A percentile compares a stretch with the other conserved stretches of the same genome.
Conservation (phyloP, 345 rosid species). For the Bruguiera sexangula region DNA sequence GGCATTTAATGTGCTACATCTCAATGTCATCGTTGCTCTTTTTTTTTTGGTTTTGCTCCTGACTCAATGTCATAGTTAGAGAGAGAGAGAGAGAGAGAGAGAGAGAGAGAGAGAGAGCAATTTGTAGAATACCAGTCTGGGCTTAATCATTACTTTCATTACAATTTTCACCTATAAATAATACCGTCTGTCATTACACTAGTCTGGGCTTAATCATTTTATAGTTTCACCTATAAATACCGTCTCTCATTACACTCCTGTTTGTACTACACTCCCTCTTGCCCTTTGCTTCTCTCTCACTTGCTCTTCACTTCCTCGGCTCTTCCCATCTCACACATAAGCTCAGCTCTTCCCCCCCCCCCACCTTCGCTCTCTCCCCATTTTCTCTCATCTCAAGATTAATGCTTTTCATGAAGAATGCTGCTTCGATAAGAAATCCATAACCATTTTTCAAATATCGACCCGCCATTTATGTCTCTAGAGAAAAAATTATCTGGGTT, state of each 20-base stretch:
- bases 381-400: neutral
- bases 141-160: slow-evolving; percentile 50
- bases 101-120: slow-evolving; percentile 21
- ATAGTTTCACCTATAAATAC: slow-evolving; percentile 47
- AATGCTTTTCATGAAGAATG: neutral
- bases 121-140: slow-evolving; percentile 45
- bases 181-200: slow-evolving; percentile 39
- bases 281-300: neutral
- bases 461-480: neutral
- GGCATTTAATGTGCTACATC: slow-evolving; percentile 54
- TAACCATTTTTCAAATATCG: too few relatives aligned
- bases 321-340: neutral
- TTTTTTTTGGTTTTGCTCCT: too few relatives aligned
- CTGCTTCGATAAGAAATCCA: neutral
- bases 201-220: slow-evolving; percentile 58
- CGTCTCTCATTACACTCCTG: slow-evolving; percentile 27
- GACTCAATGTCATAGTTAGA: slow-evolving; percentile 32
- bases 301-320: slow-evolving; percentile 4
- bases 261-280: slow-evolving; percentile 15
- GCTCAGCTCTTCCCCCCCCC: too few relatives aligned
- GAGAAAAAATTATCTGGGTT: slow-evolving; percentile 7
- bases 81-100: slow-evolving; percentile 14
- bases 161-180: slow-evolving; percentile 44
- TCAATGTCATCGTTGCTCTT: slow-evolving; percentile 28
- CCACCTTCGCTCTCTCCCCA: too few relatives aligned